Percentiles rank a stretch among this genome's conserved stretches.
Evolutionary conservation across 495 filamentous ascomycete genomes (phyloP).

Genomic region (Penicillium pancosmium): DNA sequence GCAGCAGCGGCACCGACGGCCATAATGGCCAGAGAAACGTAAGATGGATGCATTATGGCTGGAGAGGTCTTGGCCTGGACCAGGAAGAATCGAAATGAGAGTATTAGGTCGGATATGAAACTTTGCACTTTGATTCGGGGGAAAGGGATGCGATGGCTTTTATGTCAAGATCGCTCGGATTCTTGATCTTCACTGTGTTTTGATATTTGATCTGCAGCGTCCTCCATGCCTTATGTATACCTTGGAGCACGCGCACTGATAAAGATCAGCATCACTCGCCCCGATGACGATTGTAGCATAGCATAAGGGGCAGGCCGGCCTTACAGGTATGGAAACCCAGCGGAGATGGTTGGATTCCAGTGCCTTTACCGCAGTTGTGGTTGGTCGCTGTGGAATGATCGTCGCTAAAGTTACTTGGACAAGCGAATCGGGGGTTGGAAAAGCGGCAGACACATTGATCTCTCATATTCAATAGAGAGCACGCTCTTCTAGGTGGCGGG

Average conservation of each 20-base stretch:
- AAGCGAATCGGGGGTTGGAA: slow-evolving; percentile 8
- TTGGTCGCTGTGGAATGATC: slow-evolving; percentile 28
- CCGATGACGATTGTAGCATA: slow-evolving; percentile 22
- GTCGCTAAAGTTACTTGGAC: slow-evolving; percentile 5
- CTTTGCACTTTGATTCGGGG: slow-evolving; percentile 9
- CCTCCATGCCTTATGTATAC: slow-evolving; percentile 24
- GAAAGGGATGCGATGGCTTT: slow-evolving; percentile 19
- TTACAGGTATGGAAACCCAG: slow-evolving; percentile 14
- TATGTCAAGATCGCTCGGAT: slow-evolving; percentile 18
- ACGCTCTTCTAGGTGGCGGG: slow-evolving; percentile 4
- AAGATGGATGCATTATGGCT: slow-evolving; percentile 24
- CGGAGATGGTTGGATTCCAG: slow-evolving; percentile 12
- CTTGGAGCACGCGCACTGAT: slow-evolving; percentile 6
- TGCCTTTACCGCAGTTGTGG: not conserved
- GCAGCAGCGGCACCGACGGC: slow-evolving; percentile 28
- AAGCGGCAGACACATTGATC: slow-evolving; percentile 1
- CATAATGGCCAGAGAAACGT: slow-evolving; percentile 28
- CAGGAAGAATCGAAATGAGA: slow-evolving; percentile 16
- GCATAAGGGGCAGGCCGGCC: slow-evolving; percentile 15
- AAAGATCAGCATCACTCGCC: slow-evolving; percentile 20
- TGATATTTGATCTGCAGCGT: slow-evolving; percentile 1
- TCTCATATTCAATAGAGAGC: not conserved
- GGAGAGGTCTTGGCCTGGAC: slow-evolving; percentile 5
- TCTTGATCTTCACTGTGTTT: slow-evolving; percentile 11
- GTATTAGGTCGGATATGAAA: slow-evolving; percentile 22